Percentiles rank a stretch among this genome's conserved stretches.
phyloP scores from a whole-genome alignment of 2,329 filamentous ascomycete species.

The Celoporthe dispersa region DNA sequence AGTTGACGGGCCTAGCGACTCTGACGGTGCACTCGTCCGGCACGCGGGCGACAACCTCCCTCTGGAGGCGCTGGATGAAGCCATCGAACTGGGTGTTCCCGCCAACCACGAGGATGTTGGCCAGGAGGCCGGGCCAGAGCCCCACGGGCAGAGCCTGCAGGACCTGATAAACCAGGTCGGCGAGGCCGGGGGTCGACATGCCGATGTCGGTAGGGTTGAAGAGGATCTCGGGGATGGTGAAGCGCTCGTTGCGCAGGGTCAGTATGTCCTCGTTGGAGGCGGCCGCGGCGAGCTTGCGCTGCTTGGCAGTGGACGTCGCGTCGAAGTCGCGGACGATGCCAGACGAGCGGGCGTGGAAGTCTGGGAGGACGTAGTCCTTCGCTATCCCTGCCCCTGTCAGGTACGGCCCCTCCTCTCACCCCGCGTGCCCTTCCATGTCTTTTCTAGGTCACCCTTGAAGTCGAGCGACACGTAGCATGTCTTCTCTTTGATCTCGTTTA shows the following conservation, averaged over 20 bases:
- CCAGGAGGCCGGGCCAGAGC: constrained; percentile 80
- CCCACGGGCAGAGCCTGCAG: constrained; percentile 77
- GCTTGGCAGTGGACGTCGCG: constrained; percentile 57
- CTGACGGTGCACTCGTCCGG: constrained; percentile 79
- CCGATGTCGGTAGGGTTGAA: constrained; percentile 88
- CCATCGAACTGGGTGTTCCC: constrained; percentile 82
- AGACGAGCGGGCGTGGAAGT: constrained; percentile 64
- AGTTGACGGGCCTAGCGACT: constrained; percentile 71
- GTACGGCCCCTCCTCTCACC: constrained; percentile 58
- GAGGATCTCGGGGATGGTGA: constrained; percentile 84
- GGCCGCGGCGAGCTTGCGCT: constrained; percentile 50
- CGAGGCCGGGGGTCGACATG: constrained; percentile 79
- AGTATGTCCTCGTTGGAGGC: constrained; percentile 74
- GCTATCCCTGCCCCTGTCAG: constrained; percentile 65
- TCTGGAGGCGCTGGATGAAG: constrained; percentile 78
- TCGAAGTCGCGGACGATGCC: constrained; percentile 82
- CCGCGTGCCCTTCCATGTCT: constrained; percentile 78
- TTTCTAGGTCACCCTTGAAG: constrained; percentile 78
- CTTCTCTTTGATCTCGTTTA: constrained; percentile 94
- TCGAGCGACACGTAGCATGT: constrained; percentile 82
- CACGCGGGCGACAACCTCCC: constrained; percentile 72
- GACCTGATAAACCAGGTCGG: constrained; percentile 81
- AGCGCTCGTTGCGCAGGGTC: constrained; percentile 89
- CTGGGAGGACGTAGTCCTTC: constrained; percentile 90
- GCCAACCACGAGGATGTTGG: constrained; percentile 87